Evolutionary conservation across 2,329 filamentous ascomycete species (phyloP), one percentile per base, ranked within the genome.

Genomic region (Sphaerulina populicola): DNA sequence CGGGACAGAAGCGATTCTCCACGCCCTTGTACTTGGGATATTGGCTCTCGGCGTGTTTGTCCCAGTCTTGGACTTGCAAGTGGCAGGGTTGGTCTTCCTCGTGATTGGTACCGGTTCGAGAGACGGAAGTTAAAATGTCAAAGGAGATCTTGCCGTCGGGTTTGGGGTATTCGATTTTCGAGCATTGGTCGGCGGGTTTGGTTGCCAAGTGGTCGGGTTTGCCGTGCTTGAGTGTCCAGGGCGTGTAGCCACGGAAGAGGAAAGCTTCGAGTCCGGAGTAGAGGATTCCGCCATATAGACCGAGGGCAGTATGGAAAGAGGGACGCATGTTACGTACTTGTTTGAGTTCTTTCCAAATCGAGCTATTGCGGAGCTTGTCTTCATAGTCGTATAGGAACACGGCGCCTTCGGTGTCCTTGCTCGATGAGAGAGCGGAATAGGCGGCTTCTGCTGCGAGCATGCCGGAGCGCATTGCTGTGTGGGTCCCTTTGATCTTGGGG

Each of bases 71-170:
- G 60, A 98, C 91, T 70, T 95, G 88, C 62, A 98, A 74, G 70
- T 98, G 93, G 45, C 95, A 89, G 0, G 93, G 93, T 72, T 98
- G 90, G 69, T 98, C 93, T 72, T 98, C 93, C 71, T 97, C 93
- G 71, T 98, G 93, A 72, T 97, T 97, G 30, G 93, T 98, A 36
- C 93, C 93, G 4, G 93, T 97, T 51, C 93, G 82, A 60, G 86
- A 94, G 11, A 98, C 93, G 64, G 86, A 94, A 1, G 93, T 98
- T 66, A 98, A 72, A 59, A 98, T 94, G 68, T 98, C 93, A 66
- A 98, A 98, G 58, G 82, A 88, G 68, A 98, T 83, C 72, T 94
- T 86, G 60, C 89, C 89, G 67, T 98, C 93, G 1, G 93, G 93
- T 74, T 97, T 98, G 49, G 88, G 86, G 66, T 98, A 98, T 66